Evolutionary conservation across 148 eudicot species (phyloP), one percentile per base, ranked within the genome.

Genomic region (Rhododendron ferrugineum): DNA sequence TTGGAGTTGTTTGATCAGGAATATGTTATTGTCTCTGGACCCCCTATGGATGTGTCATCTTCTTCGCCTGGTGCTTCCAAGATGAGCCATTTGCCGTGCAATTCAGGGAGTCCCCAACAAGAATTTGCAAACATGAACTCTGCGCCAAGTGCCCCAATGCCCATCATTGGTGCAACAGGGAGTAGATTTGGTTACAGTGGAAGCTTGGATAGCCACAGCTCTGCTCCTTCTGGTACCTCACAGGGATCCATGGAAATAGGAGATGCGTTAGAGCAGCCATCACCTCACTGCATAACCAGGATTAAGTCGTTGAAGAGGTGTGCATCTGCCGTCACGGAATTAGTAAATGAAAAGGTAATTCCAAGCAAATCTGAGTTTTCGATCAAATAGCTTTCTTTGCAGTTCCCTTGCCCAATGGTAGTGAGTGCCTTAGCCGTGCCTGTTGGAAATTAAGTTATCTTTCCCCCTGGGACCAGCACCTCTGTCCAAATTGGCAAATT

Each of bases 21-120:
- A 68, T 96, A 96, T 91, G 99, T 96, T 81, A 89, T 96, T 75
- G 99, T 96, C 62, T 89, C 98, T 87, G 96, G 93, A 58, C 91
- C 97, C 58, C 87, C 89, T 72, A 75, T 87, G 87, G 98, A 93
- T 80, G 79, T 78, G 81, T 89, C 93, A 73, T 91, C 93, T 79
- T 89, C 96, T 82, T 91, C 92, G 18, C 91, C 87, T 72, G 84
- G 87, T 88, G 88, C 87, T 88, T 90, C 94, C 83, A 93, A 89
- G 84, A 90, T 88, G 85, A 88, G 89, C 62, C 84, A 85, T 72
- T 86, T 89, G 78, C 91, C 92, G n/a, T 86, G 86, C 82, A 93
- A 89, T 85, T 78, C 87, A 42, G 91, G 76, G 52, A 84, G 86
- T 86, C 87, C 89, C 46, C 89, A 84, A 79, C 90, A 86, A 78